A percentile compares a stretch with the other conserved stretches of the same genome.
Conservation (phyloP, 148 eudicot species). For the Suaeda aralocaspica region DNA sequence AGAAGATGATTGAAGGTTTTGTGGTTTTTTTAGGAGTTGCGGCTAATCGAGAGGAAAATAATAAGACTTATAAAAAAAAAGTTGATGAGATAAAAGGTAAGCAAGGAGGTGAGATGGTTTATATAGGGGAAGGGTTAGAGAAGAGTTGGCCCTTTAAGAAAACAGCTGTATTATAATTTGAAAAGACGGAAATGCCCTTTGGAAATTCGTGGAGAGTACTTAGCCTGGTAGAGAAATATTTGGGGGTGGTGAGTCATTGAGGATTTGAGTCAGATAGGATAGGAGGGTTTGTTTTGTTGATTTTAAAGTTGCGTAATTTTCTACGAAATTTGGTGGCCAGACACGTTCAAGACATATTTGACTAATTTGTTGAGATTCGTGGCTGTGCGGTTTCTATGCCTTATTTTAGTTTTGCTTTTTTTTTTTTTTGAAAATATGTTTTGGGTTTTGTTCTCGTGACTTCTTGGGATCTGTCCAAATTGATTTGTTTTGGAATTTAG, state of each 20-base stretch:
- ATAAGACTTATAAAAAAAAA: too few species aligned
- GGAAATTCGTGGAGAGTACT: conserved; percentile 21
- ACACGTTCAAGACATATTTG: conserved; percentile 4
- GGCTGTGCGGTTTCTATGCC: not conserved
- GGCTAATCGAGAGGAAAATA: not conserved
- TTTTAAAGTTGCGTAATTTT: not conserved
- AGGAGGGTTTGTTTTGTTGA: too few species aligned
- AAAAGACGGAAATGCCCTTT: conserved; percentile 18
- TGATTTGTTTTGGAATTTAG: too few species aligned
- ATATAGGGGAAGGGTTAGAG: not conserved
- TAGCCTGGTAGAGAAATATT: not conserved
- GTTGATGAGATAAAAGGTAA: not conserved
- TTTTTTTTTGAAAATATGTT: not conserved
- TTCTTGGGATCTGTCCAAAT: too few species aligned
- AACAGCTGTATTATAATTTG: not conserved
- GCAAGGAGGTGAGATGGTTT: not conserved
- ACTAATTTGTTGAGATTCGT: not conserved
- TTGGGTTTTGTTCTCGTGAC: too few species aligned
- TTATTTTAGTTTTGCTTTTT: not conserved
- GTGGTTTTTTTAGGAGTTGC: not conserved
- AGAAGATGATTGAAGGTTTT: conserved; percentile 9
- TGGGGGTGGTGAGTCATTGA: not conserved
- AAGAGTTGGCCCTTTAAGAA: not conserved
- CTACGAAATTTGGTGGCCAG: not conserved
- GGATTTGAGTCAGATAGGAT: too few species aligned